Evolutionary conservation across 2,329 filamentous ascomycete genomes (phyloP), one percentile per base, ranked within the genome.

Genomic region (Exophiala viscosa): DNA sequence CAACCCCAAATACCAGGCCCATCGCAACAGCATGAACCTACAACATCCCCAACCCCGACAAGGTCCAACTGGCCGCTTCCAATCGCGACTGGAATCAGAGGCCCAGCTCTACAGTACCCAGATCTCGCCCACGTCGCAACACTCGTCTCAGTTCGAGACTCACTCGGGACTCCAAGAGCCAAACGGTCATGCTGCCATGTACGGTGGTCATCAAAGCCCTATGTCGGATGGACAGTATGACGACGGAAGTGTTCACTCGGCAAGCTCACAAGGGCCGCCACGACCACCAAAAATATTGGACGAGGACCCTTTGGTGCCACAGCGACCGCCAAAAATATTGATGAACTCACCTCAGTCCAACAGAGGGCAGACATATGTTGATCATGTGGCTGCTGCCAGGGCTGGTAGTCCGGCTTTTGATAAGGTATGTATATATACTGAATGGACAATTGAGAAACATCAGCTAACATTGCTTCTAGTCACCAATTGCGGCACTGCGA

Each of bases 31-130:
- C 45, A 65, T 85, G 51, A 81, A 84, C 59, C 69, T 86, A 39
- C 77, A 84, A 60, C 83, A 86, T 62, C 83, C 83, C 10, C 83
- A 85, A 64, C 83, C 83, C 11, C 76, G 82, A 33, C 79, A 78
- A 55, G 83, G 83, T 2, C 78, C 81, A 2, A 84, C 82, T 2
- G 76, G 77, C 35, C 80, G 81, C 34, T 83, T 83, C 62, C 81
- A 85, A 62, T 77, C 76, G 48, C 77, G 80, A 15, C 72, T 86
- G 8, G 83, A 86, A 66, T 77, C 75, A 2, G 77, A 84, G 64
- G 83, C 83, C 11, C 76, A 81, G 46, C 71, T 74, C 39, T 84
- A 78, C 59, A 70, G 70, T 41, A 54, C 58, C 34, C 48, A 59
- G 18, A 20, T 57, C 6, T 66, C 66, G 7, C 70, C 71, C 1